phyloP scores from a whole-genome alignment of 805 yeast species.

The Yamadazyma sp. region DNA sequence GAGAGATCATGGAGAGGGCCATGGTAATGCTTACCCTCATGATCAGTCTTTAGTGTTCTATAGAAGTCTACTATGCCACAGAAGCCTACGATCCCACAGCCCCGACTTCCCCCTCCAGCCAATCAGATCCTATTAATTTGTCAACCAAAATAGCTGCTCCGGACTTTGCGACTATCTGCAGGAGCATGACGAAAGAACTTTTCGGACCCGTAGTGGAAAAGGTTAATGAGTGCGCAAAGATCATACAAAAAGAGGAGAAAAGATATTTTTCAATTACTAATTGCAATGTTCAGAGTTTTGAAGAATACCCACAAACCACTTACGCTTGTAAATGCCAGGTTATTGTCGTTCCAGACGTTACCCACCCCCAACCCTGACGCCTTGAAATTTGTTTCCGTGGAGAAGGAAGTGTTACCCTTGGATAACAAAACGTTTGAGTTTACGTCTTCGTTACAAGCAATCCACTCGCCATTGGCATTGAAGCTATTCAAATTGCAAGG shows the following conservation, averaged over 20 bases:
- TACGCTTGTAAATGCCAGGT: conserved; percentile 15
- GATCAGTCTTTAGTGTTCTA: no score
- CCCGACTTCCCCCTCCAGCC: no score
- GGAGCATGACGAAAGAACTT: conserved; percentile 1
- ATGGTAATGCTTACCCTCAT: no score
- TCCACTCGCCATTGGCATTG: conserved; percentile 63
- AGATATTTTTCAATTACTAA: not conserved
- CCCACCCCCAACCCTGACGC: conserved; percentile 79
- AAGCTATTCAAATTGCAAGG: conserved; percentile 60
- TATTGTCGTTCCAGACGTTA: conserved; percentile 43
- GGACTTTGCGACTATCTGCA: not conserved
- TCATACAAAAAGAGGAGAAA: conserved; percentile 2
- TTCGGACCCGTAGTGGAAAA: conserved; percentile 8
- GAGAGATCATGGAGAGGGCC: no score
- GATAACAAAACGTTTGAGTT: conserved; percentile 51
- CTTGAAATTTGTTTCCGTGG: conserved; percentile 58
- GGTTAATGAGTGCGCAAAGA: not conserved
- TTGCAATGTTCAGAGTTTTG: conserved; percentile 2
- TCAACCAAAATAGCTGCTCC: conserved; percentile 2
- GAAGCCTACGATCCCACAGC: no score
- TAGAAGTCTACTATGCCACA: no score
- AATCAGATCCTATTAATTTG: conserved; percentile 1
- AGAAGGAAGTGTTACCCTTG: conserved; percentile 46
- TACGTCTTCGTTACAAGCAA: conserved; percentile 53
- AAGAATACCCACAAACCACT: not conserved